Evolutionary conservation across 352 stramenopile species (phyloP), one percentile per base, ranked within the genome.

Genomic region (Phytophthora brassicae): DNA sequence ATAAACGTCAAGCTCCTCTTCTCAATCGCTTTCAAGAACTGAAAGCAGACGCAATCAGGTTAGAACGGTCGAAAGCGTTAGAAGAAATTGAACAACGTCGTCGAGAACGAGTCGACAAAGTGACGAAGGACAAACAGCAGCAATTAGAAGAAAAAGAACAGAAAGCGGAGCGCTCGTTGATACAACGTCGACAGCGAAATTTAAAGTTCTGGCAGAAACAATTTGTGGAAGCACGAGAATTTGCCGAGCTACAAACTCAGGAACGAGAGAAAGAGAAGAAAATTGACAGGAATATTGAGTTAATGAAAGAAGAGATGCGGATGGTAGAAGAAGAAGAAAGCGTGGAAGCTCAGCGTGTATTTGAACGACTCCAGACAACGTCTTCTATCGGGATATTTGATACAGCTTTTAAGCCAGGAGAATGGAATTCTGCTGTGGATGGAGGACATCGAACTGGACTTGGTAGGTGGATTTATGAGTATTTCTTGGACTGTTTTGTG

Each of bases 171-270:
- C 42, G 13, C 1, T 19, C 19, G 38, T 60, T 17, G 64, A 50
- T 65, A 0, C 66, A 80, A 29, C 70, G 72, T 3, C 69, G 84
- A 6, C 64, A 80, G n/a, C 74, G 79, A 58, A 91, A 84, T 44
- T 67, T 81, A 46, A 76, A 71, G 16, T 92, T 89, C 47, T 93
- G 84, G 84, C 62, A 86, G 51, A 88, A 88, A 52, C 80, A 93
- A 17, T 69, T 86, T 8, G 65, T 66, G 0, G 61, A 85, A 13
- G 77, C 72, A 0, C 72, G 79, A 11, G 56, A 75, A 17, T 88
- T 79, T 24, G 77, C 77, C 0, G 66, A 75, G 16, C 53, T 83
- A 28, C 79, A 88, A 22, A 73, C 57, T n/a, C 60, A 69, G 1
- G 66, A 69, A 0, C 52, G 61, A 6, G 39, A 75, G 6, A 26